phyloP scores from a whole-genome alignment of 352 stramenopile species.

The Thraustochytrium sp. region DNA sequence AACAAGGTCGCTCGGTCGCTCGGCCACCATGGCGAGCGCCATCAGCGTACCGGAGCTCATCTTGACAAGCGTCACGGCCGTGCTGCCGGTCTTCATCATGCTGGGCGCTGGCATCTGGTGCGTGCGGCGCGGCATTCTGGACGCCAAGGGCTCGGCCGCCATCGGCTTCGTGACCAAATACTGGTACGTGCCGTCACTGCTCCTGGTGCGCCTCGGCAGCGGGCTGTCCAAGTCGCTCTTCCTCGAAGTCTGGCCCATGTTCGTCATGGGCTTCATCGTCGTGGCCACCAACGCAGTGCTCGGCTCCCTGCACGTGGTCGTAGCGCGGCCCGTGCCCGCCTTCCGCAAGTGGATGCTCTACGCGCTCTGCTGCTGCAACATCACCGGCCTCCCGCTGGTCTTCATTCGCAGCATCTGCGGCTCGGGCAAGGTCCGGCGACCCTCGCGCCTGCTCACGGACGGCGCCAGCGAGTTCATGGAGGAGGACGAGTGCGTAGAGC shows the following conservation, averaged over 20 bases:
- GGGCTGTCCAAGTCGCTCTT: neutral
- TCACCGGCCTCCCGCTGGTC: neutral
- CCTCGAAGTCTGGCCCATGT: neutral
- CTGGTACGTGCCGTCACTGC: neutral
- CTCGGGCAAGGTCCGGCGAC: neutral
- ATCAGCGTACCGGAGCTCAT: neutral
- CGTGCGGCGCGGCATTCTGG: neutral
- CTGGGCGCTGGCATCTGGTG: neutral
- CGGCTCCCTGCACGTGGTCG: neutral
- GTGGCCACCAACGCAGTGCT: neutral
- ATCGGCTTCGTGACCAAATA: neutral
- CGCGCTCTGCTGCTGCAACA: neutral
- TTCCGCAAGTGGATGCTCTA: constrained; percentile 7
- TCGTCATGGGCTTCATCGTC: neutral
- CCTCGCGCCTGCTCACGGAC: neutral
- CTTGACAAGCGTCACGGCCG: constrained; percentile 5
- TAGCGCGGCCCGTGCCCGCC: neutral
- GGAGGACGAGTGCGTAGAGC: neutral
- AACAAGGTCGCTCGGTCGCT: neutral
- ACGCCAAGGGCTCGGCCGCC: neutral
- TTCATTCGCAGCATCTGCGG: neutral
- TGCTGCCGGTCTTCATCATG: constrained; percentile 3
- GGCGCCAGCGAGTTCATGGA: neutral
- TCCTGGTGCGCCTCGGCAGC: neutral
- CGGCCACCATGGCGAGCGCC: neutral